Base-by-base conservation (phyloP, 2,329 filamentous ascomycete species). In the Penicillium sp. region DNA sequence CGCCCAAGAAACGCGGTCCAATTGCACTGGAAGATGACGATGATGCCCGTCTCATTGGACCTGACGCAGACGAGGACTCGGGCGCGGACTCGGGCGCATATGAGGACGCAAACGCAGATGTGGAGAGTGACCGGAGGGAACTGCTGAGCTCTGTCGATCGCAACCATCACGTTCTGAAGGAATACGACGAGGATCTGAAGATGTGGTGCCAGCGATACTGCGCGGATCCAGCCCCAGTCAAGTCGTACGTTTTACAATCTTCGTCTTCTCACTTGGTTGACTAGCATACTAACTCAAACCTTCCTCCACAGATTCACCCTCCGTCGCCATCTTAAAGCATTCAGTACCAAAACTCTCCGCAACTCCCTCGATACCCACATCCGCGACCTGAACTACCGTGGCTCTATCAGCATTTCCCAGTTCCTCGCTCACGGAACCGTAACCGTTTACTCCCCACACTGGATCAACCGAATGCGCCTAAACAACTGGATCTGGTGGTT, bases 151-250 rank as follows among this genome's bases (percentile, higher is more conserved):
- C 23, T 14, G 42, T 24, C 9, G 54, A 54, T 19, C 28, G 26
- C n/a, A 29, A 46, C 1, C 16, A 49, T 43, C 24, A 31, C 3
- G 31, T 34, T n/a, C 24, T 44, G 10, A 19, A 50, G 4, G 14
- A 31, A 11, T 29, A 46, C 21, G 44, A 51, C 18, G 51, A 34
- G 8, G 29, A 55, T 23, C 34, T 65, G 11, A 42, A 34, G 33
- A 28, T 61, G 36, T 76, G 73, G 73, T 75, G 72, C 40, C 53
- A 69, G 50, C 66, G 73, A 26, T 76, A 71, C 58, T 73, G 70
- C 50, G 50, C 51, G 2, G 73, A 76, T 44, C 65, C 68, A 2
- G 61, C 71, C 0, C 54, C 64, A 5, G 67, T 75, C 16, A 75
- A 73, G 55, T 75, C 73, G 72, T 75, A 62, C 44, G 68, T 60